These are phyloP conservation scores for Salvia sclarea DNA, from an alignment of 305 asterid species.

Conservation along the genomic window DNA sequence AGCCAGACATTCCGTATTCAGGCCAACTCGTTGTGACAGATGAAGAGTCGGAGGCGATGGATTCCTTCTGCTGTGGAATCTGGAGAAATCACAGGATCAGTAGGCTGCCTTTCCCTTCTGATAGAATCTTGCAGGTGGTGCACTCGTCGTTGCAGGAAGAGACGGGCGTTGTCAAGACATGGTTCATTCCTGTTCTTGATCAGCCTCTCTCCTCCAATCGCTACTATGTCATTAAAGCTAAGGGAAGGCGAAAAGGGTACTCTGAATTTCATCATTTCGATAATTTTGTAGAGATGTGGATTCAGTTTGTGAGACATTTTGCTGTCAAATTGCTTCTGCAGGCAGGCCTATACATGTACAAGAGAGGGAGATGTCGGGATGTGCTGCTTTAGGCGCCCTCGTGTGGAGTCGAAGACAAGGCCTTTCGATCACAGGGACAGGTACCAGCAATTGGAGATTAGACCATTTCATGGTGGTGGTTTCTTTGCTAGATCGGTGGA, in stretches of 20 bases:
- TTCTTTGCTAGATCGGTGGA: constrained; percentile 71
- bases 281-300: neutral
- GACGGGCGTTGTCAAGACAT: constrained; percentile 47
- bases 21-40: constrained; percentile 59
- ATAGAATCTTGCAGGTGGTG: constrained; percentile 70
- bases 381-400: constrained; percentile 52
- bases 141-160: constrained; percentile 56
- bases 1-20: constrained; percentile 47
- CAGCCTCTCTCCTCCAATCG: constrained; percentile 67
- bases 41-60: constrained; percentile 61
- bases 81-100: constrained; percentile 48
- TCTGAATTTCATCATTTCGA: neutral
- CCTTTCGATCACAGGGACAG: constrained; percentile 66
- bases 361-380: constrained; percentile 48
- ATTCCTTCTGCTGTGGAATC: constrained; percentile 62
- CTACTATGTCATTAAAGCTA: constrained; percentile 68
- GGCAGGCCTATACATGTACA: constrained; percentile 66
- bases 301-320: neutral
- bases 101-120: constrained; percentile 75
- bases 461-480: constrained; percentile 53
- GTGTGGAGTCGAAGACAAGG: constrained; percentile 39
- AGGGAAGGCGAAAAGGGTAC: constrained; percentile 76
- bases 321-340: constrained; percentile 8
- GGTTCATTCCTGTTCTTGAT: constrained; percentile 79
- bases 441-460: constrained; percentile 72